Conservation (phyloP, 345 rosid species). For the Schrenkiella parvula region DNA sequence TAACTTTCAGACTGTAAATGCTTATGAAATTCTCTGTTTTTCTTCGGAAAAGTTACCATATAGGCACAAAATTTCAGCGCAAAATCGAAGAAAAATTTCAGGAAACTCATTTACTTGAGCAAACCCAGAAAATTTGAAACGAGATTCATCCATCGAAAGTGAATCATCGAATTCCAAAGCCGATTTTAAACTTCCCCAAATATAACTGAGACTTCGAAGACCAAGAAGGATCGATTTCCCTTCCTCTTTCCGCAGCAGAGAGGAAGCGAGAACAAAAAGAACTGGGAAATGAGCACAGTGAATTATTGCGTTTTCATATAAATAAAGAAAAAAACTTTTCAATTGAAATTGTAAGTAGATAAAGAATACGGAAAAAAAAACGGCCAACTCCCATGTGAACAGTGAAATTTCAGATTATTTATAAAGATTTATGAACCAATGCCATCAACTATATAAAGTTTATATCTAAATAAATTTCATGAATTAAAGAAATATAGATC, state of each 20-base stretch:
- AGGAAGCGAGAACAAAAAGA: not conserved
- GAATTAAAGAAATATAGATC: too few species aligned
- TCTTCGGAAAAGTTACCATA: not conserved
- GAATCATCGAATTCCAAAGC: not conserved
- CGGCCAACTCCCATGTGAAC: too few species aligned
- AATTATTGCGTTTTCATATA: not conserved
- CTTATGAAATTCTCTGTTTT: not conserved
- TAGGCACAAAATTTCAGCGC: not conserved
- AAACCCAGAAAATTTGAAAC: not conserved
- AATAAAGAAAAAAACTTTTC: not conserved
- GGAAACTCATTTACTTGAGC: conserved; percentile 11
- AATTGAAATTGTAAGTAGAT: too few species aligned
- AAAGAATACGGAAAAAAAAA: too few species aligned
- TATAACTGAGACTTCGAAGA: not conserved
- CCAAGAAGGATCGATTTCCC: not conserved
- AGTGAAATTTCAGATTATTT: too few species aligned
- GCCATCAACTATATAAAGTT: too few species aligned
- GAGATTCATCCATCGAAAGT: not conserved
- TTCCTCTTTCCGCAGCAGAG: conserved; percentile 3
- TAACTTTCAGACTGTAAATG: not conserved
- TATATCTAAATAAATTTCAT: too few species aligned
- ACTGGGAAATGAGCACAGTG: not conserved
- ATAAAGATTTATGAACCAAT: too few species aligned
- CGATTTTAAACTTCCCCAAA: not conserved
- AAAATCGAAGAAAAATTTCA: not conserved